Conservation (phyloP, 78 protist species). For the Dictyostelium firmibasis region DNA sequence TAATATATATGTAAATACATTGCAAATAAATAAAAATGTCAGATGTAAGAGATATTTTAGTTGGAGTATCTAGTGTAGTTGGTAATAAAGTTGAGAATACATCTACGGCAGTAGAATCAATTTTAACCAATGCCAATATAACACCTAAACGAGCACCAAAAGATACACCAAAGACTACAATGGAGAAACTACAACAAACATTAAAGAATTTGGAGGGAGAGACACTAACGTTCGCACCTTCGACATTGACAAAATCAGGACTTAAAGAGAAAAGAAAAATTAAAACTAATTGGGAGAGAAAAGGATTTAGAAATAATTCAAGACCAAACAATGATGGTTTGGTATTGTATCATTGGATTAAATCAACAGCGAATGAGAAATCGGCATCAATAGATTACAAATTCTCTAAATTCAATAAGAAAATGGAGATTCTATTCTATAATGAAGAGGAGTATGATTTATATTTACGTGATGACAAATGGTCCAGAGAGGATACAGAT, state of each 20-base stretch:
- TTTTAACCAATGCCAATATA: not conserved
- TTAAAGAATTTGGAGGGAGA: conserved; percentile 54
- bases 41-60: conserved; percentile 63
- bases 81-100: not conserved
- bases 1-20: not conserved
- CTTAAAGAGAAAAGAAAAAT: conserved; percentile 40
- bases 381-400: conserved; percentile 24
- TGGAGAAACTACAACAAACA: conserved; percentile 49
- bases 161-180: conserved; percentile 40
- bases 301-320: conserved; percentile 39
- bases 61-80: conserved; percentile 1
- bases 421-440: conserved; percentile 66
- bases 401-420: conserved; percentile 38
- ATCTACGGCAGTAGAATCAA: not conserved
- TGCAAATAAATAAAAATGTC: not conserved
- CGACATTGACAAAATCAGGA: conserved; percentile 4
- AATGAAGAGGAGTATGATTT: conserved; percentile 69
- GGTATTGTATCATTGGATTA: conserved; percentile 42
- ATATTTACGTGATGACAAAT: conserved; percentile 50
- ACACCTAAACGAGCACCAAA: not conserved
- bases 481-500: conserved; percentile 83
- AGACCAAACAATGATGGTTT: not conserved
- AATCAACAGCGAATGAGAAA: conserved; percentile 22
- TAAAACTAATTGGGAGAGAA: conserved; percentile 22
- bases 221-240: conserved; percentile 36